Base-by-base conservation (phyloP, 495 filamentous ascomycete genomes). In the Jackrogersella multiformis region DNA sequence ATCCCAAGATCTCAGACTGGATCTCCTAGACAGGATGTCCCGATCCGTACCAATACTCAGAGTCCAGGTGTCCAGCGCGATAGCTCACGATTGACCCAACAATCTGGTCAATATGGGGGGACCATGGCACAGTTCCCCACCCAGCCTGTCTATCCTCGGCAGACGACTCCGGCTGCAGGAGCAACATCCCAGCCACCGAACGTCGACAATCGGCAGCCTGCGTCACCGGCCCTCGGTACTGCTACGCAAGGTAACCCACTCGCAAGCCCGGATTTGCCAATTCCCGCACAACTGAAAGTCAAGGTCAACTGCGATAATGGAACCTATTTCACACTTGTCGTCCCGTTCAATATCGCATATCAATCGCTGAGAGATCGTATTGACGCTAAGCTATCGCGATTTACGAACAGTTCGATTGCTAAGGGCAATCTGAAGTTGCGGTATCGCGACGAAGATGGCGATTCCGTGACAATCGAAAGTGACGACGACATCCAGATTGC, bases 401-500 rank as follows among this genome's bases (percentile, higher is more conserved):
- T 91, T 64, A 94, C 92, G 7, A 89, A 85, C 68, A 88, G 89
- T 65, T 92, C 90, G 13, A 93, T 97, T 70, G 86, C 87, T 58
- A 86, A 83, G 68, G 91, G 91, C 59, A 88, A 87, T 51, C 84
- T 96, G 63, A 90, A 91, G 75, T 77, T 99, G 44, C 90, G 91
- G 59, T 99, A 98, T 77, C 85, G 88, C 46, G 96, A 99, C 73
- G 94, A 97, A 60, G 92, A 97, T 66, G 91, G 90, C 9, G 96
- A 98, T 72, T 93, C 88, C 71, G 91, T 99, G 42, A 94, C 87
- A 15, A 98, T 99, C 66, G 88, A 94, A 72, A 92, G 89, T 56
- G 94, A 99, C 68, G 95, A 99, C 68, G 95, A 97, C 58, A 94
- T 99, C 20, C 90, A 93, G 67, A 90, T 92, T 44, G 95, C 95